phyloP scores from a whole-genome alignment of 805 yeast species.

The Lipomyces orientalis region DNA sequence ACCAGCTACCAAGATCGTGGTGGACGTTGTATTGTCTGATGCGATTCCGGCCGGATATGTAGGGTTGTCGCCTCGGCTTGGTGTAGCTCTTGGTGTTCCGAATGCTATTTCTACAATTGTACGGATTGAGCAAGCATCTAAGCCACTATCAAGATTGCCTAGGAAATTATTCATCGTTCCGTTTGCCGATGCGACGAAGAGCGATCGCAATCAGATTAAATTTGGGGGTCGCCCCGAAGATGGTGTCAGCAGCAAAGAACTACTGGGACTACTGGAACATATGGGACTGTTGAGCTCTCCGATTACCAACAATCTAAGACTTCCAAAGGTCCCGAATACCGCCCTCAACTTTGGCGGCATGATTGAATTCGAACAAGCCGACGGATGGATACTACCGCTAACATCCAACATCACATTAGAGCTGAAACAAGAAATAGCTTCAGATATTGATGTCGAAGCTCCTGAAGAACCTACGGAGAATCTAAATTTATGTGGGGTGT shows the following conservation, averaged over 20 bases:
- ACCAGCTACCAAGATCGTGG: slow-evolving; percentile 53
- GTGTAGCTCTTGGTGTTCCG: slow-evolving; percentile 59
- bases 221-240: slow-evolving; percentile 3
- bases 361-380: slow-evolving; percentile 55
- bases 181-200: slow-evolving; percentile 47
- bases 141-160: slow-evolving; percentile 46
- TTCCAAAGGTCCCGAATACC: slow-evolving; percentile 56
- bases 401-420: slow-evolving; percentile 27
- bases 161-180: slow-evolving; percentile 59
- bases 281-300: slow-evolving; percentile 39
- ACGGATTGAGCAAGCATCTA: slow-evolving; percentile 55
- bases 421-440: slow-evolving; percentile 7
- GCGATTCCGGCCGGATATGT: slow-evolving; percentile 49
- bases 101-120: slow-evolving; percentile 45
- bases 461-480: slow-evolving; percentile 7
- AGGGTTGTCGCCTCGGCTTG: slow-evolving; percentile 60
- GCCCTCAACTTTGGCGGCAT: slow-evolving; percentile 62
- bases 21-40: slow-evolving; percentile 54
- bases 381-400: slow-evolving; percentile 55
- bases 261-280: slow-evolving; percentile 21
- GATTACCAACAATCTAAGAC: slow-evolving; percentile 54
- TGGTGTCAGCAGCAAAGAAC: slow-evolving; percentile 29
- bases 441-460: not conserved
- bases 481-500: slow-evolving; percentile 60
- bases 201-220: slow-evolving; percentile 2